Percentiles rank a stretch among this genome's conserved stretches.
These are phyloP conservation scores for Ceratobasidium sp. DNA, from an alignment of 1,284 basidiomycete species.

Conservation along the genomic window DNA sequence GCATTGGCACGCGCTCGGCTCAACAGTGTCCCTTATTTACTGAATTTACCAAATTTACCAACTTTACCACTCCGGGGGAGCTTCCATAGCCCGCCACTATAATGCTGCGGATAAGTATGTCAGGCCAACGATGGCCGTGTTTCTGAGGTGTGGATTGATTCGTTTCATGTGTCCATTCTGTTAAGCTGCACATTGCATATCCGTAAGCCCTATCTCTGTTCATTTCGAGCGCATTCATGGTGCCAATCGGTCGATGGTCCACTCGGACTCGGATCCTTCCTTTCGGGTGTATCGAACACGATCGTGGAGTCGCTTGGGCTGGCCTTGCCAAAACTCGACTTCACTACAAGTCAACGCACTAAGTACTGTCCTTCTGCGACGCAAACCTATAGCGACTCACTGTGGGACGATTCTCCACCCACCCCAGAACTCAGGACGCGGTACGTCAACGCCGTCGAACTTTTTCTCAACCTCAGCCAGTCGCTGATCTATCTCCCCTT, in stretches of 20 bases:
- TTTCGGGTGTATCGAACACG: constrained; percentile 82
- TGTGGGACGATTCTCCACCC: constrained; percentile 93
- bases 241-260: constrained; percentile 82
- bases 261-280: constrained; percentile 66
- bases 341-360: constrained; percentile 60
- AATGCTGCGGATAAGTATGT: too few relatives aligned
- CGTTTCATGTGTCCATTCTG: too few relatives aligned
- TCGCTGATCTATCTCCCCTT: constrained; percentile 75
- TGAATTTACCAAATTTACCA: too few relatives aligned
- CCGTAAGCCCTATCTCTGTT: too few relatives aligned
- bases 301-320: constrained; percentile 91
- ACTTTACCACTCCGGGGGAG: too few relatives aligned
- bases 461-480: constrained; percentile 72
- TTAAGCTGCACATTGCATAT: too few relatives aligned
- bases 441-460: constrained; percentile 74
- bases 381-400: constrained; percentile 64
- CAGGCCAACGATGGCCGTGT: too few relatives aligned
- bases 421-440: constrained; percentile 94
- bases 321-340: constrained; percentile 95
- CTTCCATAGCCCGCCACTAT: too few relatives aligned
- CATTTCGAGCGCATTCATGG: constrained; percentile 57
- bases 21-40: too few relatives aligned
- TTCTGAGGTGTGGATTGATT: too few relatives aligned
- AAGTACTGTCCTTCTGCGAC: not conserved
- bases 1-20: too few relatives aligned